Evolutionary conservation across 805 yeast genomes (phyloP).

Genomic region (Starmerella khaoyaiensis): DNA sequence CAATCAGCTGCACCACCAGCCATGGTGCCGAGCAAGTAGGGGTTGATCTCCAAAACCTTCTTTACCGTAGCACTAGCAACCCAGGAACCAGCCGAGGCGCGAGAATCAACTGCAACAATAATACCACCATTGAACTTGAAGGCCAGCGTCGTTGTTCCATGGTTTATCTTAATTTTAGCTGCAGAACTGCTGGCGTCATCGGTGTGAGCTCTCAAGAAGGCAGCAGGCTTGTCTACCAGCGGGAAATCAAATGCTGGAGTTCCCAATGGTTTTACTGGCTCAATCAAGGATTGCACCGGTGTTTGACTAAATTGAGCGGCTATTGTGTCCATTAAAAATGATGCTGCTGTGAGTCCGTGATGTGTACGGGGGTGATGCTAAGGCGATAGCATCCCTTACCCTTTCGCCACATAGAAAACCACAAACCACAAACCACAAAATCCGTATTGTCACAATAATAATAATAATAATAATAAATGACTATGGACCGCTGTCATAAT

Average conservation of each 20-base stretch:
- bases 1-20: constrained; percentile 99
- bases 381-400: no score
- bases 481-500: no score
- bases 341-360: no score
- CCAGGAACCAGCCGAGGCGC: constrained; percentile 98
- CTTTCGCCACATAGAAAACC: no score
- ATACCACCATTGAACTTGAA: constrained; percentile 94
- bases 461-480: no score
- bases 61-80: constrained; percentile 96
- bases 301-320: constrained; percentile 20
- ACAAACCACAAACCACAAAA: no score
- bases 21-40: constrained; percentile 90
- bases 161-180: constrained; percentile 90
- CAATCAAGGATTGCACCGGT: constrained; percentile 4
- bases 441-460: no score
- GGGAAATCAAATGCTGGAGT: constrained; percentile 43
- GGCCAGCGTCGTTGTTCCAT: constrained; percentile 97
- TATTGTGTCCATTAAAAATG: constrained; percentile 25
- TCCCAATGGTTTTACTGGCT: not conserved
- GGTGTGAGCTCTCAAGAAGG: constrained; percentile 92
- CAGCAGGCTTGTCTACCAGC: constrained; percentile 78
- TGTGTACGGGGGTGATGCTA: no score
- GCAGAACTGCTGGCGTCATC: constrained; percentile 89
- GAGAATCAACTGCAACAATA: constrained; percentile 87
- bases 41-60: constrained; percentile 93